phyloP scores from a whole-genome alignment of 257 asterid genomes.

The Marsdenia floribunda region DNA sequence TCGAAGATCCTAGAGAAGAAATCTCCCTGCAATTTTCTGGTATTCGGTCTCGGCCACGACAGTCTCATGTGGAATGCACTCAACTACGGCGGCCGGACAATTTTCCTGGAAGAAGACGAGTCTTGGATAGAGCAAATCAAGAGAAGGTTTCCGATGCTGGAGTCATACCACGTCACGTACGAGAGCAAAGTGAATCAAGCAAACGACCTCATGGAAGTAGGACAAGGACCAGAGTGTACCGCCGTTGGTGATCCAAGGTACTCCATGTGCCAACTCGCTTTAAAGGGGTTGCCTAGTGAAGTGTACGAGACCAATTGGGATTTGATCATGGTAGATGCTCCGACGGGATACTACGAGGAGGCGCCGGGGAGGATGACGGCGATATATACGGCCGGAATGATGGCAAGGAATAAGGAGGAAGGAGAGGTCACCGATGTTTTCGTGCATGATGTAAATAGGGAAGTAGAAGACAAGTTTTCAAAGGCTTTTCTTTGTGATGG shows the following conservation, averaged over 20 bases:
- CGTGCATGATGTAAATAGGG: slow-evolving; percentile 90
- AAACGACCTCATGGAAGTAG: slow-evolving; percentile 42
- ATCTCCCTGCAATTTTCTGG: slow-evolving; percentile 78
- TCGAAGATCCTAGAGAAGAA: slow-evolving; percentile 43
- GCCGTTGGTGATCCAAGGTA: slow-evolving; percentile 49
- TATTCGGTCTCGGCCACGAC: slow-evolving; percentile 85
- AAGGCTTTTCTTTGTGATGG: slow-evolving; percentile 66
- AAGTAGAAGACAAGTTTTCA: slow-evolving; percentile 68
- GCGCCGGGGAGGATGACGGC: slow-evolving; percentile 94
- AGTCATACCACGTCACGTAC: slow-evolving; percentile 57
- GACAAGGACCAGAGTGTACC: slow-evolving; percentile 68
- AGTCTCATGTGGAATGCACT: slow-evolving; percentile 90
- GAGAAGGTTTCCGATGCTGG: slow-evolving; percentile 68
- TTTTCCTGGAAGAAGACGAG: slow-evolving; percentile 76
- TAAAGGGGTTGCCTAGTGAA: slow-evolving; percentile 54
- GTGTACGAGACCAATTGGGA: slow-evolving; percentile 68
- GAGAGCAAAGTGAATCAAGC: slow-evolving; percentile 65
- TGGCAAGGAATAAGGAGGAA: slow-evolving; percentile 60
- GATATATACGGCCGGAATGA: slow-evolving; percentile 91
- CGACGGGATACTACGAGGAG: slow-evolving; percentile 74
- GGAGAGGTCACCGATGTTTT: slow-evolving; percentile 60
- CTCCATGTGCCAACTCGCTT: slow-evolving; percentile 79
- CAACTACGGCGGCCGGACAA: slow-evolving; percentile 72
- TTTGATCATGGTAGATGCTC: slow-evolving; percentile 90
- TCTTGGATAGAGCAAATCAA: slow-evolving; percentile 68